Evolutionary conservation across 257 asterid genomes (phyloP), one percentile per base, ranked within the genome.

Genomic region (Orobanche coerulescens): DNA sequence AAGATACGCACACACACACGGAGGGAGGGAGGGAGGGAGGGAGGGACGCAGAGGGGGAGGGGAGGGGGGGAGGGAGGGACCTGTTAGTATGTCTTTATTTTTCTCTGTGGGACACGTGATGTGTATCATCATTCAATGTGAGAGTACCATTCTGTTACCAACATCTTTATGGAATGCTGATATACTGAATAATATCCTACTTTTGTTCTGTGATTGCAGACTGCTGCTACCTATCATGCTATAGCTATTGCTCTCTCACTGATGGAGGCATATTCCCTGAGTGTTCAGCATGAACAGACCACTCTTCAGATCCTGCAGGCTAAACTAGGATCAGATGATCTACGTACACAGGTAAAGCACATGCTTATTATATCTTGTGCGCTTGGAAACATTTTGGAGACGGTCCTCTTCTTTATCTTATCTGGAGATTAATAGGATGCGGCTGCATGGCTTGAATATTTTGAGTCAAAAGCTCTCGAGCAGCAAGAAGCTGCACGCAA

Each of bases 221-320:
- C 99, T 59, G 99, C 99, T 23, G 96, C 86, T n/a, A 88, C 97
- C 77, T 86, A 89, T 79, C 99, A 93, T 80, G 97, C 99, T 59
- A 56, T 93, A 70, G 96, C 99, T 23, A 89, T 93, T 61, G 95
- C 58, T 23, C 36, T 51, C 18, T 23, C 33, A 12, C 24, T 23
- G 33, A 23, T 51, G 58, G 58, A 25, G 36, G 58, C 58, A 12
- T 51, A 23, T n/a, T 23, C 33, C 10, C 34, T 51, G 18, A 23
- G 36, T 13, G 36, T 23, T 25, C 58, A 51, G 36, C 54, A 47
- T 13, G 54, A 47, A 47, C 54, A 47, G 54, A 47, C 54, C 54
- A 47, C 54, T 19, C 54, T 47, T 47, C 54, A 47, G 54, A 47
- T 47, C 8, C 54, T 47, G 14, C 25, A 47, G 28, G 54, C 54